phyloP scores from a whole-genome alignment of 352 stramenopile species.

The Pythium aquatile region DNA sequence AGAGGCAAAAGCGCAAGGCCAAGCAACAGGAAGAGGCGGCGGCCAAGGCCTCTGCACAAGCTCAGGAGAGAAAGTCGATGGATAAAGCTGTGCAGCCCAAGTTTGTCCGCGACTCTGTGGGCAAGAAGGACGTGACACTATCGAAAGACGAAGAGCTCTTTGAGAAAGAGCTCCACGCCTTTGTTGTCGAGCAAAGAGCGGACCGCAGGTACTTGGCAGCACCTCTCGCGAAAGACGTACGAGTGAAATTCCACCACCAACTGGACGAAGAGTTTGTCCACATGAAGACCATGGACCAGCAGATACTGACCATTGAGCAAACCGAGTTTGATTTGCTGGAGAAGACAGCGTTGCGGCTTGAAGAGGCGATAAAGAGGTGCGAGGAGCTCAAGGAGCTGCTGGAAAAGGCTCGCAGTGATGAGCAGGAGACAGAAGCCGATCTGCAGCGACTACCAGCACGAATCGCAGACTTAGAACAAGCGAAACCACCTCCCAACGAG shows the following conservation, averaged over 20 bases:
- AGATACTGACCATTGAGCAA: conserved; percentile 48
- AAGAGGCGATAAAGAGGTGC: conserved; percentile 43
- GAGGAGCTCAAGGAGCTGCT: conserved; percentile 37
- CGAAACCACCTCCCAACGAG: conserved; percentile 26
- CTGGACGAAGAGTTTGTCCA: conserved; percentile 61
- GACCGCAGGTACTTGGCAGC: conserved; percentile 52
- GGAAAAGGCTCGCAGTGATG: conserved; percentile 32
- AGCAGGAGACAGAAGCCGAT: conserved; percentile 34
- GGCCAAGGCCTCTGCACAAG: conserved; percentile 45
- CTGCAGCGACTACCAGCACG: conserved; percentile 27
- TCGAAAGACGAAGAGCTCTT: conserved; percentile 54
- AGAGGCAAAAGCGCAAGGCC: conserved; percentile 46
- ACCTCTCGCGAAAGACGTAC: conserved; percentile 38
- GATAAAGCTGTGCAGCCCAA: conserved; percentile 33
- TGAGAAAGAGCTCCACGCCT: conserved; percentile 54
- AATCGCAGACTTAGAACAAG: conserved; percentile 35
- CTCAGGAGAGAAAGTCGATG: conserved; percentile 34
- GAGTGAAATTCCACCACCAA: conserved; percentile 38
- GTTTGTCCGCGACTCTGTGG: conserved; percentile 48
- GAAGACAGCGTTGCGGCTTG: conserved; percentile 51
- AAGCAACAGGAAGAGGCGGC: conserved; percentile 47
- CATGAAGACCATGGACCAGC: conserved; percentile 55
- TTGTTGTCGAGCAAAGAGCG: conserved; percentile 39
- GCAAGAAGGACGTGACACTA: conserved; percentile 52
- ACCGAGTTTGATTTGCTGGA: conserved; percentile 68